Base-by-base conservation (phyloP, 2,329 filamentous ascomycete species). In the Hypoxylon sp. region DNA sequence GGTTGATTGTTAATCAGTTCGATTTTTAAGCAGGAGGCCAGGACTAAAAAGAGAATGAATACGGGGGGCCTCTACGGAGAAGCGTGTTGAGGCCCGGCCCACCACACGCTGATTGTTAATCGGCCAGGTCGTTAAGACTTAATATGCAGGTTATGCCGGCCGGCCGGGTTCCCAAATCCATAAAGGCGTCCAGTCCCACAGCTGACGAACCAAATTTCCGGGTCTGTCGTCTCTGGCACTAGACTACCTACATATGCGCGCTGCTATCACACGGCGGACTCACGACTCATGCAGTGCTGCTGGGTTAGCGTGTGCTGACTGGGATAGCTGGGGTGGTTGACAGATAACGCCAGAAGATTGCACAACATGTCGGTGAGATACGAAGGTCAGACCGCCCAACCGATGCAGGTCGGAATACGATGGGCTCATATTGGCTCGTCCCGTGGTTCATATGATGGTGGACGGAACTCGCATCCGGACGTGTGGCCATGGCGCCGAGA, bases 311-410 rank as follows among this genome's bases (percentile, higher is more conserved):
- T 30, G 56, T 44, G 52, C 54, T 58, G 45, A 51, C 42, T 56
- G n/a, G 26, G 26, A 42, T 5, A 14, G 38, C 26, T 52, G 51
- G 24, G 24, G 30, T 58, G 49, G 33, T 16, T 49, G 26, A 42
- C 32, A 30, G 55, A 61, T 64, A 61, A 20, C 45, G 24, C 22
- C 36, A 33, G 60, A 18, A 65, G 28, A 54, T 57, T 57, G 32
- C 48, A 59, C 55, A 6, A 58, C 56, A 64, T 58, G 55, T 61
- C 64, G 67, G 67, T 69, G 57, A 62, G 54, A 38, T 44, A 14
- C n/a, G n/a, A n/a, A n/a, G 38, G 53, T 53, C 53, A 60, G 57
- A 50, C 57, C 46, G 54, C 64, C 57, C 64, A 69, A 69, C 64
- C 67, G 55, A 59, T 40, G 32, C 38, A 36, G 49, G 30, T 51